Evolutionary conservation across 2,329 filamentous ascomycete species (phyloP).

Genomic region (Leptodontidium sp.): DNA sequence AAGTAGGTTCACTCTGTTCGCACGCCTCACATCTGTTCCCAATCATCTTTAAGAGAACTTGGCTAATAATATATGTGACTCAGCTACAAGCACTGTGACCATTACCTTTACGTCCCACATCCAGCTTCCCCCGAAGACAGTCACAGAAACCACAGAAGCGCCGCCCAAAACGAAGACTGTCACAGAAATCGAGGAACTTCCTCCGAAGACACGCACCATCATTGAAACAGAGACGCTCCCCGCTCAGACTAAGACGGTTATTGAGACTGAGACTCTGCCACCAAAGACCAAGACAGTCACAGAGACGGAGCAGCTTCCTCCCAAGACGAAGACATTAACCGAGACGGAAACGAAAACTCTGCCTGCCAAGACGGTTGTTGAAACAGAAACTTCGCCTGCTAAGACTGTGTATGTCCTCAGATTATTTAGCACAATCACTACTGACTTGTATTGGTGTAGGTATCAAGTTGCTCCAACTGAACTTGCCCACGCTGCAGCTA

Average conservation of each 20-base stretch:
- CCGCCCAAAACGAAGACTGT: too few species aligned
- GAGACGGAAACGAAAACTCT: not conserved
- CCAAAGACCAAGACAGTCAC: not conserved
- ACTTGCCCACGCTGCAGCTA: not conserved
- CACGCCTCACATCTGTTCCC: too few species aligned
- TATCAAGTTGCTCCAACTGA: not conserved
- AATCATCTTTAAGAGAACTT: too few species aligned
- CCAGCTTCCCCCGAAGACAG: too few species aligned
- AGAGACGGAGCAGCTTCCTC: not conserved
- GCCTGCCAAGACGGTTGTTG: not conserved
- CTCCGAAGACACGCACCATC: too few species aligned
- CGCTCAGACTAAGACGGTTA: not conserved
- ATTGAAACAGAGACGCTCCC: not conserved
- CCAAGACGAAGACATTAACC: not conserved
- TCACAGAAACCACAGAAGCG: too few species aligned
- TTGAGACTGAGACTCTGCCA: not conserved
- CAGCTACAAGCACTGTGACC: too few species aligned
- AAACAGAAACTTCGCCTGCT: not conserved
- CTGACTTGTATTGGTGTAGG: not conserved
- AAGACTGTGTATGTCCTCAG: not conserved
- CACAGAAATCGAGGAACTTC: too few species aligned
- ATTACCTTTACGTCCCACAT: too few species aligned
- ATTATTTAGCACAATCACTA: too few species aligned
- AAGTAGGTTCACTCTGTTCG: too few species aligned
- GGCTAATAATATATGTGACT: too few species aligned